Evolutionary conservation across 495 filamentous ascomycete species (phyloP).

Genomic region (Penicillium robsamsonii): DNA sequence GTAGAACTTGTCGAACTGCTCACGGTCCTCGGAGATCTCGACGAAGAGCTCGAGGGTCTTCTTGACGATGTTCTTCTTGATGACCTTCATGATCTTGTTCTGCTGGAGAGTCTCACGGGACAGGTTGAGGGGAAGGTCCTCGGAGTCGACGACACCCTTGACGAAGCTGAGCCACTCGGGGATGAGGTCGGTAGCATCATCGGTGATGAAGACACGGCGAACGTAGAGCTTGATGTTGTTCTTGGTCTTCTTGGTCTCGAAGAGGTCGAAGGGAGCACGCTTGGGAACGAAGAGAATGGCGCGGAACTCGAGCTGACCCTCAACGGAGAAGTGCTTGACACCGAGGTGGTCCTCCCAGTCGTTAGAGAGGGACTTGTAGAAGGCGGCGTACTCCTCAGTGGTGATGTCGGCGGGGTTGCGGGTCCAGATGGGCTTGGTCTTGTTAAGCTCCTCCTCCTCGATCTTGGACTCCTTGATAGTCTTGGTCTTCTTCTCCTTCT

Average conservation of each 20-base stretch:
- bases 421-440: conserved; percentile 99
- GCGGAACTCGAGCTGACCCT: conserved; percentile 99
- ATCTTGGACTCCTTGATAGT: conserved; percentile 98
- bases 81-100: conserved; percentile 99
- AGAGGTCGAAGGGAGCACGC: conserved; percentile 98
- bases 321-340: conserved; percentile 99
- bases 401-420: conserved; percentile 95
- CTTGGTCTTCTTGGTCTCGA: conserved; percentile 99
- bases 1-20: conserved; percentile 99
- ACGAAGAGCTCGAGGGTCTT: conserved; percentile 99
- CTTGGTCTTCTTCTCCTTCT: conserved; percentile 89
- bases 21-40: conserved; percentile 98
- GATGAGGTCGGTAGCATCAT: conserved; percentile 97
- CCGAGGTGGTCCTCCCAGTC: conserved; percentile 99
- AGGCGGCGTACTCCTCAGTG: conserved; percentile 93
- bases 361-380: conserved; percentile 99
- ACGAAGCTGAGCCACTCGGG: conserved; percentile 99
- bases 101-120: conserved; percentile 99
- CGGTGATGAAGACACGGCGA: conserved; percentile 99
- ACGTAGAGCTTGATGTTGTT: conserved; percentile 99
- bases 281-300: conserved; percentile 99
- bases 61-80: conserved; percentile 99
- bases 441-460: conserved; percentile 99
- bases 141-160: conserved; percentile 99
- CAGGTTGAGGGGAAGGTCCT: conserved; percentile 97